These are phyloP conservation scores for Raddia guianensis DNA, from an alignment of 176 grass and related monocot genomes.

Conservation along the genomic window DNA sequence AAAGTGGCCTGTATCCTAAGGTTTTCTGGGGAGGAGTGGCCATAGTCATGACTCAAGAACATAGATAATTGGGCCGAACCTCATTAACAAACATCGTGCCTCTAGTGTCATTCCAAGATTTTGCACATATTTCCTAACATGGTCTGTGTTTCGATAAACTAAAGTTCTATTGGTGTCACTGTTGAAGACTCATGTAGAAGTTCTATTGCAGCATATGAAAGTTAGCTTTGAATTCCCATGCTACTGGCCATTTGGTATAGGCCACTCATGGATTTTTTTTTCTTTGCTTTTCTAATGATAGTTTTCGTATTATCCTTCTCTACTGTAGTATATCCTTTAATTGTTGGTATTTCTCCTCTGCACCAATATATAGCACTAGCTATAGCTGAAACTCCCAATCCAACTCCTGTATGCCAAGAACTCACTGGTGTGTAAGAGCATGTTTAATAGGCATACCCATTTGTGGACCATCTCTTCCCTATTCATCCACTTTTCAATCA, in stretches of 20 bases:
- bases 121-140: too few relatives aligned
- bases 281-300: not conserved
- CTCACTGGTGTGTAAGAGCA: not conserved
- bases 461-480: too few relatives aligned
- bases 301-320: not conserved
- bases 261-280: slow-evolving; percentile 23
- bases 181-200: slow-evolving; percentile 14
- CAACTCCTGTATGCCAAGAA: not conserved
- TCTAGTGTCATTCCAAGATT: too few relatives aligned
- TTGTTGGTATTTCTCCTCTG: slow-evolving; percentile 2
- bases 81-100: too few relatives aligned
- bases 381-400: slow-evolving; percentile 1
- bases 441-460: too few relatives aligned
- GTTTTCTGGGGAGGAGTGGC: too few relatives aligned
- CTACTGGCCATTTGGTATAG: slow-evolving; percentile 9
- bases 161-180: not conserved
- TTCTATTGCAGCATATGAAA: slow-evolving; percentile 1
- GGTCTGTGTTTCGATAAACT: not conserved
- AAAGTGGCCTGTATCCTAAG: too few relatives aligned
- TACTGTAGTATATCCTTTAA: not conserved
- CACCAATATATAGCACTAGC: not conserved
- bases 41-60: too few relatives aligned
- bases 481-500: too few relatives aligned
- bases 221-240: not conserved
- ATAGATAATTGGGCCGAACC: too few relatives aligned